Evolutionary conservation across 768 basidiomycete genomes (phyloP), one percentile per base, ranked within the genome.

Genomic region (Rhodotorula graminis): DNA sequence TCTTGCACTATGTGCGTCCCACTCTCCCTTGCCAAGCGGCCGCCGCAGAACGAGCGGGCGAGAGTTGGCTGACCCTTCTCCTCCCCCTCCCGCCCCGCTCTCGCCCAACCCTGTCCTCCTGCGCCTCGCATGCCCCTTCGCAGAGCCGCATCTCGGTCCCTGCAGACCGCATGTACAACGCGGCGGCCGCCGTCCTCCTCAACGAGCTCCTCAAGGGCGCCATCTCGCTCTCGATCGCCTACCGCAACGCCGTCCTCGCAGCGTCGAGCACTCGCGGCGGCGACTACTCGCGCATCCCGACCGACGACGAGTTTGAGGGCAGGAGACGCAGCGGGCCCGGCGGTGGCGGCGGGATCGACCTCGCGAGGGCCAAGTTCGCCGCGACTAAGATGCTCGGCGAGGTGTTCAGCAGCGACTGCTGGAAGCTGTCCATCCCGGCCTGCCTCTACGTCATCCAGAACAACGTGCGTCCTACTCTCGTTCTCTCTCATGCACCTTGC

Each of bases 341-440:
- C 12, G 50, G 21, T 0, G 47, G 49, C 21, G n/a, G 15, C 27
- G 61, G 31, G 49, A 57, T 52, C 50, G n/a, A 46, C 5, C 2
- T n/a, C 33, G 29, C 19, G 14, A 40, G 46, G 21, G 46, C 71
- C 23, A 29, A 56, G 61, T 12, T 23, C 19, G 74, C 56, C 0
- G 61, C 21, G 2, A 21, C 29, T 31, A 69, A 71, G 59, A 31
- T 77, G 47, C 23, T 69, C 25, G 12, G 42, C 12, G 76, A 71
- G 42, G 64, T 78, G 15, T 75, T 78, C 57, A 76, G 92, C 73
- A 83, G 85, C 21, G 95, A 98, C 82, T 96, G 95, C 81, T 96
- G 93, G 93, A 97, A 97, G 81, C 83, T 98, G 44, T 92, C 93
- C 58, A 93, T 98, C 79, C 95, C 95, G 33, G 94, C 95, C 64